A percentile compares a stretch with the other conserved stretches of the same genome.
These are phyloP conservation scores for Phytophthora lateralis DNA, from an alignment of 352 stramenopile genomes.

Conservation along the genomic window DNA sequence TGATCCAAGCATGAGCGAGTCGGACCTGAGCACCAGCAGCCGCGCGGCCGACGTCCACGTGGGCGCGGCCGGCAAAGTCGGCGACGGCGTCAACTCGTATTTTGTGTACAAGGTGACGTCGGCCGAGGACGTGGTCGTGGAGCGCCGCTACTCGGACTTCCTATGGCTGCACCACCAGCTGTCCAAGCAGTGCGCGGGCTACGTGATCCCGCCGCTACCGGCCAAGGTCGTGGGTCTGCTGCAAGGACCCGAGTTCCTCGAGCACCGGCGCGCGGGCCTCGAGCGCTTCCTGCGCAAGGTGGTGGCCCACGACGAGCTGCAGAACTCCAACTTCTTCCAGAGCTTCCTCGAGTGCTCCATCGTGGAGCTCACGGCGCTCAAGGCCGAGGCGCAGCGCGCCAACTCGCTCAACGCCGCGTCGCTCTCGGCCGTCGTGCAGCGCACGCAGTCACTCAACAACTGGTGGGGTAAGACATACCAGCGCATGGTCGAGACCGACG, in stretches of 20 bases:
- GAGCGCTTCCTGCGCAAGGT: conserved; percentile 86
- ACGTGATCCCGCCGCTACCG: conserved; percentile 83
- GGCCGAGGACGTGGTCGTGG: conserved; percentile 56
- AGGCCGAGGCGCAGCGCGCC: conserved; percentile 43
- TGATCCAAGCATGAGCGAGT: conserved; percentile 25
- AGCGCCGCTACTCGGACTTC: conserved; percentile 88
- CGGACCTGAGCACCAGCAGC: conserved; percentile 24
- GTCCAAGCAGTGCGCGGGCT: conserved; percentile 75
- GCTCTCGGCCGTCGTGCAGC: conserved; percentile 57
- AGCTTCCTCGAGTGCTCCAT: conserved; percentile 78
- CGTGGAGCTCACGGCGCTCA: conserved; percentile 77
- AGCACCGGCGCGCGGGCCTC: conserved; percentile 71
- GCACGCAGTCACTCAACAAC: conserved; percentile 72
- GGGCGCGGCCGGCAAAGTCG: conserved; percentile 72
- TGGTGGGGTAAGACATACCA: conserved; percentile 88
- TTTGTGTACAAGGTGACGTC: conserved; percentile 85
- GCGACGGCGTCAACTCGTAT: conserved; percentile 85
- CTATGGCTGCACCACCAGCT: conserved; percentile 81
- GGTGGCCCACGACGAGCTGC: conserved; percentile 75
- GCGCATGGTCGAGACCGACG: conserved; percentile 80
- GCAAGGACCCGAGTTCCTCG: conserved; percentile 81
- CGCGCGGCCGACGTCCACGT: conserved; percentile 51
- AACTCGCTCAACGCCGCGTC: conserved; percentile 38
- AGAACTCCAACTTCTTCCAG: conserved; percentile 68
- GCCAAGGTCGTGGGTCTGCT: conserved; percentile 81